Percentiles rank a stretch among this genome's conserved stretches.
Conservation (phyloP, 75 land plant genomes). For the Pinus albicaulis region DNA sequence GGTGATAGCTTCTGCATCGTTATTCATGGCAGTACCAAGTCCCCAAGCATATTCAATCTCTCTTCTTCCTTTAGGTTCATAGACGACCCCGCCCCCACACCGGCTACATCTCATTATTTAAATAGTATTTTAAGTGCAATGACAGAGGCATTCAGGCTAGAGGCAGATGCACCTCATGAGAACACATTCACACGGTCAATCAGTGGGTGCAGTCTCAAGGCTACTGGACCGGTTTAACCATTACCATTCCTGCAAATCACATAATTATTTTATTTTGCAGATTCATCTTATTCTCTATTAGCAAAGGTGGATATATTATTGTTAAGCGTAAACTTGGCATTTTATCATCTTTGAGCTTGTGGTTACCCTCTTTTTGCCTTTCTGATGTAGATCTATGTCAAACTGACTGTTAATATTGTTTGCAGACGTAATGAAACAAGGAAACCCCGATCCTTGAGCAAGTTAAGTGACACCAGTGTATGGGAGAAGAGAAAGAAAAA, state of each 20-base stretch:
- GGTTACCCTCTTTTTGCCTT: background rate
- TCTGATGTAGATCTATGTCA: background rate
- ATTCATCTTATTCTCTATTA: background rate
- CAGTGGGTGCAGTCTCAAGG: background rate
- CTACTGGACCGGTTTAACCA: background rate
- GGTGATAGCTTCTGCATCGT: no score
- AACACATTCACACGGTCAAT: background rate
- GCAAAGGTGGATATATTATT: background rate
- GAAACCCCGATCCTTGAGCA: conserved; percentile 77
- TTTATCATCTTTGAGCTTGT: background rate
- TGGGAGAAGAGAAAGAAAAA: conserved; percentile 95
- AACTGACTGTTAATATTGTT: background rate
- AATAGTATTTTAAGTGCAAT: no score
- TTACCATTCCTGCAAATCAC: background rate
- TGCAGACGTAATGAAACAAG: conserved; percentile 84
- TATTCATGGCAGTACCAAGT: no score
- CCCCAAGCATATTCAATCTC: no score
- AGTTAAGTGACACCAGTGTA: conserved; percentile 66
- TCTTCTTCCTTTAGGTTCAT: no score
- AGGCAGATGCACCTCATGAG: background rate
- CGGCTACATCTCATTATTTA: no score
- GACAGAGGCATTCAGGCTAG: no score
- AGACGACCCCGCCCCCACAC: no score
- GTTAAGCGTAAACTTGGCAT: background rate
- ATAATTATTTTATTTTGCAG: background rate